Conservation (phyloP, 1,139 yeast genomes). For the Yamadazyma triangularis region DNA sequence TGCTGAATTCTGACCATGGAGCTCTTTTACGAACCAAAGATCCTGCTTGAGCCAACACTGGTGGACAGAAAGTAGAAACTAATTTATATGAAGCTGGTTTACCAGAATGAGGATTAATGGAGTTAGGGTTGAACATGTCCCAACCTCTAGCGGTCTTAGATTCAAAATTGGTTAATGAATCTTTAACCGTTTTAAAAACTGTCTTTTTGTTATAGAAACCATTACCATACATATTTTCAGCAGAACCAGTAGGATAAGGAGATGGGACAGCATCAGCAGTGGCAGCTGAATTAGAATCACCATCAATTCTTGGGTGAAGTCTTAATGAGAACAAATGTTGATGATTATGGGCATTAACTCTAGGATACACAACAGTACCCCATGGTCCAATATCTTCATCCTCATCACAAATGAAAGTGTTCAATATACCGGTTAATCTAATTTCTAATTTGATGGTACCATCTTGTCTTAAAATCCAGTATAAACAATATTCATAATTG, state of each 20-base stretch:
- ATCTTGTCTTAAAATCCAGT: slow-evolving; percentile 80
- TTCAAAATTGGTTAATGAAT: slow-evolving; percentile 60
- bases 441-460: slow-evolving; percentile 77
- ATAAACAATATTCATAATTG: slow-evolving; percentile 78
- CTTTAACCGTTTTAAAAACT: slow-evolving; percentile 61
- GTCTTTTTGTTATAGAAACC: slow-evolving; percentile 64
- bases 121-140: slow-evolving; percentile 73
- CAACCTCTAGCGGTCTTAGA: slow-evolving; percentile 66
- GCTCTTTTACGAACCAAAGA: slow-evolving; percentile 78
- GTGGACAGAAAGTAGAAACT: slow-evolving; percentile 74
- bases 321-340: slow-evolving; percentile 81
- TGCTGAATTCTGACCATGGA: slow-evolving; percentile 68
- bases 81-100: slow-evolving; percentile 74
- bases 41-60: slow-evolving; percentile 67
- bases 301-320: slow-evolving; percentile 76
- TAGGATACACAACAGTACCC: slow-evolving; percentile 79
- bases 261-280: slow-evolving; percentile 61
- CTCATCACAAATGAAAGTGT: slow-evolving; percentile 60
- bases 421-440: slow-evolving; percentile 76
- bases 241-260: slow-evolving; percentile 56
- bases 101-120: slow-evolving; percentile 62
- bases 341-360: slow-evolving; percentile 80
- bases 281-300: slow-evolving; percentile 72
- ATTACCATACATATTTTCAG: slow-evolving; percentile 71
- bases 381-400: slow-evolving; percentile 67